These are phyloP conservation scores for Solanum aculeatissimum DNA, from an alignment of 305 asterid genomes.

Conservation along the genomic window DNA sequence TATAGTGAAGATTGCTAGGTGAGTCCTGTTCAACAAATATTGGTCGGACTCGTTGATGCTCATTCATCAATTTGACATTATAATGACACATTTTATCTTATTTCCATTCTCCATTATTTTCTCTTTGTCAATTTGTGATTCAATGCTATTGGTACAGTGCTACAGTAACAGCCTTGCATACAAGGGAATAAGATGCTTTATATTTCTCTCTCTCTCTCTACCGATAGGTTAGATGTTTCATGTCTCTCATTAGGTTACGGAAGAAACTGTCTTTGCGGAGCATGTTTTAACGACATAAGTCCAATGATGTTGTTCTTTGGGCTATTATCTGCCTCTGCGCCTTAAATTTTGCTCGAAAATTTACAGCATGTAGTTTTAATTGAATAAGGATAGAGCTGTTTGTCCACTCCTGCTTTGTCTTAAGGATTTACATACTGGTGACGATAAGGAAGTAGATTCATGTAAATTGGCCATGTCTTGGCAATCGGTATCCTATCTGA, in stretches of 20 bases:
- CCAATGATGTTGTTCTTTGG: neutral
- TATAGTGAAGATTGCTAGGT: conserved; percentile 84
- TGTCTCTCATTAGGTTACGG: neutral
- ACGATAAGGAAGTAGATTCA: neutral
- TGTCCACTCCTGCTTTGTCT: neutral
- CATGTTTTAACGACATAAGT: neutral
- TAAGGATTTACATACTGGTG: neutral
- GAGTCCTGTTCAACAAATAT: conserved; percentile 6
- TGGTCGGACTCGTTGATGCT: neutral
- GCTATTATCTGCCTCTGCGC: neutral
- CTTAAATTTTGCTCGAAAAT: neutral
- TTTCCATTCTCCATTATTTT: neutral
- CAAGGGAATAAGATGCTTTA: neutral
- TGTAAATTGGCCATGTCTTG: neutral
- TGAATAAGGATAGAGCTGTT: too few species aligned
- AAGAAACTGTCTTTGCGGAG: neutral
- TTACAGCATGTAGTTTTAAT: too few species aligned
- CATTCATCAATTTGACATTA: neutral
- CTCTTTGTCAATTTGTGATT: neutral
- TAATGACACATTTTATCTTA: neutral
- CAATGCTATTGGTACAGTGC: neutral
- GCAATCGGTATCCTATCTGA: neutral
- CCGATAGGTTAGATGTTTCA: neutral
- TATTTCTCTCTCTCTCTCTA: neutral
- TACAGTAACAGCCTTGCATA: neutral